Percentiles rank a stretch among this genome's conserved stretches.
Evolutionary conservation across 2,329 filamentous ascomycete species (phyloP).

Genomic region (Neospermospora avenae): DNA sequence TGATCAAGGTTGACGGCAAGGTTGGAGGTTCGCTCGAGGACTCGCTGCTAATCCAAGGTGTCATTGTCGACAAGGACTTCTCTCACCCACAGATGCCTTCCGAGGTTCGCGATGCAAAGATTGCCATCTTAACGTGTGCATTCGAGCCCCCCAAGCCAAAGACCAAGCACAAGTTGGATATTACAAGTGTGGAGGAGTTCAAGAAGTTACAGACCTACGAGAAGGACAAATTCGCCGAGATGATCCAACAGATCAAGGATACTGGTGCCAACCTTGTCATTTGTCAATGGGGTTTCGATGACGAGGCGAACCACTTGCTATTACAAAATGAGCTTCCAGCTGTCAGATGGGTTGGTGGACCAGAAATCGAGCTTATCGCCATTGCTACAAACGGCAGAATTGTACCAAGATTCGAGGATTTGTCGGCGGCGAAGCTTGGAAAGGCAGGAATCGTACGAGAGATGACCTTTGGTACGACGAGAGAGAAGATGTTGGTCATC

Average conservation of each 20-base stretch:
- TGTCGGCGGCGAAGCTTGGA: conserved; percentile 87
- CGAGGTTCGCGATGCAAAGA: conserved; percentile 91
- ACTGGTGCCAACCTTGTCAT: conserved; percentile 96
- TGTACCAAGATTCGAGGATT: conserved; percentile 93
- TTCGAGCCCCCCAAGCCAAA: conserved; percentile 99
- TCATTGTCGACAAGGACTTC: conserved; percentile 99
- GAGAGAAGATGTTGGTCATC: conserved; percentile 99
- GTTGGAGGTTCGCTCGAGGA: conserved; percentile 93
- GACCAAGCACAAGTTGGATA: conserved; percentile 99
- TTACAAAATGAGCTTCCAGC: conserved; percentile 95
- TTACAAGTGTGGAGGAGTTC: conserved; percentile 95
- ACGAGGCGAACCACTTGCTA: conserved; percentile 95
- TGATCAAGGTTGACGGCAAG: conserved; percentile 99
- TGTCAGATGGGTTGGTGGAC: conserved; percentile 95
- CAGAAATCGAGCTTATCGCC: conserved; percentile 96
- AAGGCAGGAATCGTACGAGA: conserved; percentile 86
- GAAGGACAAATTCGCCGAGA: conserved; percentile 92
- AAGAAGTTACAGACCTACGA: conserved; percentile 97
- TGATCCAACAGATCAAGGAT: conserved; percentile 98
- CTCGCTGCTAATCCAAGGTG: conserved; percentile 90
- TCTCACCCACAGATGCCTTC: conserved; percentile 99
- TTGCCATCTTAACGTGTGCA: conserved; percentile 95
- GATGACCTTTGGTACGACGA: conserved; percentile 94
- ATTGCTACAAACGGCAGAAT: conserved; percentile 98
- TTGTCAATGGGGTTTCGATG: conserved; percentile 99